Conservation (phyloP, 345 rosid genomes). For the Hypericum perforatum region DNA sequence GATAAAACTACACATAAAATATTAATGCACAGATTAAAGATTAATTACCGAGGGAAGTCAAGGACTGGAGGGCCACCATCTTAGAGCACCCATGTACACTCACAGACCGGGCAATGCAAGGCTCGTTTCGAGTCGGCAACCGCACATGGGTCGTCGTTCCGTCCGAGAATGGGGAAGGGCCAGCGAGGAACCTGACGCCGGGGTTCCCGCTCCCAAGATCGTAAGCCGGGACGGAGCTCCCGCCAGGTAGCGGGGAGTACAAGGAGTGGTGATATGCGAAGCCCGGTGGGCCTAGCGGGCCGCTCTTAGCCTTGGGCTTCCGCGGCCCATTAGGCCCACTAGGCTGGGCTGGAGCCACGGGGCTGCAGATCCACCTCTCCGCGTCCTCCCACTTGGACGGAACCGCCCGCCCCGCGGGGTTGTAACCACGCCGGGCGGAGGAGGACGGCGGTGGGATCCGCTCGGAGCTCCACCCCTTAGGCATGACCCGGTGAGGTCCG, state of each 20-base stretch:
- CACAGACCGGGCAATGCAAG: conserved; percentile 83
- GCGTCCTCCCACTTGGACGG: conserved; percentile 99
- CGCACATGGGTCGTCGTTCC: neutral
- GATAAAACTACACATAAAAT: neutral
- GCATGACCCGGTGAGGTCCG: conserved; percentile 47
- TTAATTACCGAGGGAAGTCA: conserved; percentile 39
- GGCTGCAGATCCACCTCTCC: conserved; percentile 98
- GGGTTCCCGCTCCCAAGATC: too few species aligned
- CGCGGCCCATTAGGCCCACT: conserved; percentile 5
- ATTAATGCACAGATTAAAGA: neutral
- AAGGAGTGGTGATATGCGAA: conserved; percentile 43
- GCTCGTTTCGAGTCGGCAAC: neutral
- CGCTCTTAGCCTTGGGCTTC: conserved; percentile 90
- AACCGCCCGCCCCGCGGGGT: conserved; percentile 53
- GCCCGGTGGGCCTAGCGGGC: conserved; percentile 96
- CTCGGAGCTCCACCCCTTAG: conserved; percentile 97
- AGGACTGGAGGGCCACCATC: conserved; percentile 26
- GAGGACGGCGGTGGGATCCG: conserved; percentile 44
- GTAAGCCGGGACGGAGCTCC: too few species aligned
- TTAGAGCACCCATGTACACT: conserved; percentile 91
- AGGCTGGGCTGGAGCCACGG: conserved; percentile 19
- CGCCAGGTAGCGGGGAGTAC: conserved; percentile 61
- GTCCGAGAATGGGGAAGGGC: conserved; percentile 57
- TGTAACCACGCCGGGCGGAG: too few species aligned
- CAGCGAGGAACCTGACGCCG: conserved; percentile 32